Evolutionary conservation across 352 stramenopile genomes (phyloP), one percentile per base, ranked within the genome.

Genomic region (Phytophthora fragariaefolia): DNA sequence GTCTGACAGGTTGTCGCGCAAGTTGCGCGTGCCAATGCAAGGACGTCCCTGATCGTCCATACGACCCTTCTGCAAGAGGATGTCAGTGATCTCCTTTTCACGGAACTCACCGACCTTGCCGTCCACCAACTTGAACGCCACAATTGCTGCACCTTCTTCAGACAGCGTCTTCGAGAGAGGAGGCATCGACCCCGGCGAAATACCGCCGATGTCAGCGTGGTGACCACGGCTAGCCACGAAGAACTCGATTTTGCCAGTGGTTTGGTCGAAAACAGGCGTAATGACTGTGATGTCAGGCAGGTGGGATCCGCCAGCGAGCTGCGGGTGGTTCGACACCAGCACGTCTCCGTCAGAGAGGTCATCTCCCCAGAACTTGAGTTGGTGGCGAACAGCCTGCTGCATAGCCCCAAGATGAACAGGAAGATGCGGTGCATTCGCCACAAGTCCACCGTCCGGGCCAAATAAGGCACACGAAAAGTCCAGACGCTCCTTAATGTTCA

Each of bases 271-370:
- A 2, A 99, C 97, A 27, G 98, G 98, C n/a, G 98, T 99, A 57
- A 99, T 99, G 4, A 99, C 98, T 5, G 97, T 99, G 66, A 99
- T 99, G 73, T 99, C 98, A 1, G 98, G 97, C n/a, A 99, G 76
- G 71, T 99, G 97, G 30, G 79, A 96, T 15, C 97, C 98, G 34
- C 98, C 98, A 20, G 98, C 98, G 38, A 99, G 85, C 66, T 99
- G 97, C 27, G 98, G 98, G 77, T 99, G 97, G 81, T 99, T 99
- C 5, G 95, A 99, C 7, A 99, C 94, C 27, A 99, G 85, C 3
- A 99, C 98, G 66, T 99, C 98, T 15, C 97, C 97, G 58, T 98
- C 88, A 23, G 93, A 71, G 4, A 99, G 87, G 36, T 98, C 94
- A 30, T 98, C 79, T 1, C 88, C 86, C 89, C 89, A 96, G 66